These are phyloP conservation scores for Trichoderma citrinoviride DNA, from an alignment of 2,329 filamentous ascomycete species.

Conservation along the genomic window DNA sequence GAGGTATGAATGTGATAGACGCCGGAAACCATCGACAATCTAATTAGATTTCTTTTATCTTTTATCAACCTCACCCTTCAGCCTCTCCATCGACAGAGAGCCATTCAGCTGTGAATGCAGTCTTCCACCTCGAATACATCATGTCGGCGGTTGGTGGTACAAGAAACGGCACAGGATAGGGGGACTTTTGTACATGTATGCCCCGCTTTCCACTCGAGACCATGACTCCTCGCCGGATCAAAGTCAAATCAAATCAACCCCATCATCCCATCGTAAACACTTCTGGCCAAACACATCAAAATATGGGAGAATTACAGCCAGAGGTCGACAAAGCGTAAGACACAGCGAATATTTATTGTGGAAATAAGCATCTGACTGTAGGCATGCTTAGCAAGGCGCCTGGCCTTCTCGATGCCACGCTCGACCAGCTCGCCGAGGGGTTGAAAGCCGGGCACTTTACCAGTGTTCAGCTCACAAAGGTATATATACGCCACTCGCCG, in stretches of 20 bases:
- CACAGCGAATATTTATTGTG: neutral
- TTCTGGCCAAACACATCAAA: too few species aligned
- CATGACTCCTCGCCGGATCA: neutral
- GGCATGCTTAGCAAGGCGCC: constrained; percentile 31
- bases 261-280: neutral
- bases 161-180: neutral
- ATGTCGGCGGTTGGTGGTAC: neutral
- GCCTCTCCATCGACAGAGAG: neutral
- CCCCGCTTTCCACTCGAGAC: neutral
- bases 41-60: neutral
- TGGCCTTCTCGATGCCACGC: constrained; percentile 33
- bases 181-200: neutral
- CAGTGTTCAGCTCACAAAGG: constrained; percentile 37
- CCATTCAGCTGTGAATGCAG: neutral
- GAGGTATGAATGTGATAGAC: neutral
- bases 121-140: neutral
- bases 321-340: neutral
- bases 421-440: constrained; percentile 35
- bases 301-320: neutral
- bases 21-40: too few species aligned
- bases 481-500: neutral
- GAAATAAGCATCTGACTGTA: neutral
- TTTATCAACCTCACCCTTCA: neutral
- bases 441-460: constrained; percentile 36
- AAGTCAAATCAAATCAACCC: neutral